phyloP scores from a whole-genome alignment of 73 alveolate genomes.

The Blepharisma japonicum region DNA sequence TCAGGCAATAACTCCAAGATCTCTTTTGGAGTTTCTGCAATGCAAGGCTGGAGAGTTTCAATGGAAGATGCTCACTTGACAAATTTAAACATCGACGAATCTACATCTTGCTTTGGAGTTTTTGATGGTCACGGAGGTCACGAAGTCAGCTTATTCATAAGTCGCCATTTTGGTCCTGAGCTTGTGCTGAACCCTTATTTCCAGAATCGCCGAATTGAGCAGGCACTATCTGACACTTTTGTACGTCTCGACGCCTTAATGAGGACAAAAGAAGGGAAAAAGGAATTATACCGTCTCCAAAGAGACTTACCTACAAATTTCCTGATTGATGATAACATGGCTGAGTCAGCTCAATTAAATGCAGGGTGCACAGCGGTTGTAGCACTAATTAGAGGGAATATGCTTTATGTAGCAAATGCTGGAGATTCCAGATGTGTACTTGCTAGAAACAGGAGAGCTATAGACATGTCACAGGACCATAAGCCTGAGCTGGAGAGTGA shows the following conservation, averaged over 20 bases:
- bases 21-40: slow-evolving; percentile 75
- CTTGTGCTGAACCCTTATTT: slow-evolving; percentile 58
- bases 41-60: slow-evolving; percentile 83
- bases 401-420: slow-evolving; percentile 77
- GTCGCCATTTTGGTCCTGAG: slow-evolving; percentile 50
- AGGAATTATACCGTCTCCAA: slow-evolving; percentile 45
- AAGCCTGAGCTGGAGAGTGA: slow-evolving; percentile 78
- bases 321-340: slow-evolving; percentile 9
- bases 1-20: slow-evolving; percentile 39
- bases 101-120: slow-evolving; percentile 78
- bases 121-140: slow-evolving; percentile 97
- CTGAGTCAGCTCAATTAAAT: slow-evolving; percentile 54
- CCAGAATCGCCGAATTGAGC: slow-evolving; percentile 63
- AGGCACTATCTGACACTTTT: slow-evolving; percentile 79
- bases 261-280: slow-evolving; percentile 61
- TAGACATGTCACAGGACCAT: slow-evolving; percentile 79
- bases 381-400: slow-evolving; percentile 57
- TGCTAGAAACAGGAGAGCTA: slow-evolving; percentile 65
- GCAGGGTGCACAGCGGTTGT: slow-evolving; percentile 61
- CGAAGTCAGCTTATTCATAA: slow-evolving; percentile 81
- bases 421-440: slow-evolving; percentile 89
- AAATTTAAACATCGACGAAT: slow-evolving; percentile 52
- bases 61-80: slow-evolving; percentile 89
- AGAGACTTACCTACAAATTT: not conserved
- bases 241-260: slow-evolving; percentile 78